These are phyloP conservation scores for Lavandula angustifolia DNA, from an alignment of 257 asterid species.

Conservation along the genomic window DNA sequence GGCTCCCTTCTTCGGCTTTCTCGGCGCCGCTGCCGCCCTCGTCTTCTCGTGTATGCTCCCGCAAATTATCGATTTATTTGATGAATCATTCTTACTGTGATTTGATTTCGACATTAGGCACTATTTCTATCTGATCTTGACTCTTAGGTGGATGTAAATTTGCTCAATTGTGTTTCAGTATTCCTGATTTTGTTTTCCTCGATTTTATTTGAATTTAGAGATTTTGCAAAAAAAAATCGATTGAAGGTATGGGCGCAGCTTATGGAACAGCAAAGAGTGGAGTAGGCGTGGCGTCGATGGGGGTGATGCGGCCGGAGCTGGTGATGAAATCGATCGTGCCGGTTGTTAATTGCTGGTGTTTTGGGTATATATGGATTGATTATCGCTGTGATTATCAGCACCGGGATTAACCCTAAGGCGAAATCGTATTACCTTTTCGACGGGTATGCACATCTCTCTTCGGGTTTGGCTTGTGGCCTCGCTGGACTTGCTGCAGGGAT, in stretches of 20 bases:
- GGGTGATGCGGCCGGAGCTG: slow-evolving; percentile 86
- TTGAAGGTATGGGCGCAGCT: slow-evolving; percentile 83
- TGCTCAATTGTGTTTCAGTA: background rate
- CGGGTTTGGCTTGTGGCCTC: slow-evolving; percentile 76
- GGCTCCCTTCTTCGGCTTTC: slow-evolving; percentile 68
- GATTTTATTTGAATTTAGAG: background rate
- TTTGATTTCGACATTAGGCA: background rate
- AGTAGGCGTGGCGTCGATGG: slow-evolving; percentile 88
- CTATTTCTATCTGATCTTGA: background rate
- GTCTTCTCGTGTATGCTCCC: slow-evolving; percentile 57
- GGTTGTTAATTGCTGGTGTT: slow-evolving; percentile 91
- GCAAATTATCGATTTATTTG: background rate
- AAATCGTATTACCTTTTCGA: slow-evolving; percentile 78
- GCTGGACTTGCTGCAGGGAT: slow-evolving; percentile 86
- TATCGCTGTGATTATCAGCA: slow-evolving; percentile 82
- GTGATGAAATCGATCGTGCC: slow-evolving; percentile 89
- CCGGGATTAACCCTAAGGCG: slow-evolving; percentile 83
- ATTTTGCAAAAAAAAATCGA: background rate
- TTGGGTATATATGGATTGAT: slow-evolving; percentile 80
- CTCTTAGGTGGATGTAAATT: background rate
- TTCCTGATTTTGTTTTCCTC: background rate
- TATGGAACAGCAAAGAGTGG: slow-evolving; percentile 89
- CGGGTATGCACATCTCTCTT: slow-evolving; percentile 84
- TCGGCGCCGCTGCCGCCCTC: slow-evolving; percentile 65
- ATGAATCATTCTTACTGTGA: background rate